These are phyloP conservation scores for Noccaea caerulescens DNA, from an alignment of 345 rosid species.

Conservation along the genomic window DNA sequence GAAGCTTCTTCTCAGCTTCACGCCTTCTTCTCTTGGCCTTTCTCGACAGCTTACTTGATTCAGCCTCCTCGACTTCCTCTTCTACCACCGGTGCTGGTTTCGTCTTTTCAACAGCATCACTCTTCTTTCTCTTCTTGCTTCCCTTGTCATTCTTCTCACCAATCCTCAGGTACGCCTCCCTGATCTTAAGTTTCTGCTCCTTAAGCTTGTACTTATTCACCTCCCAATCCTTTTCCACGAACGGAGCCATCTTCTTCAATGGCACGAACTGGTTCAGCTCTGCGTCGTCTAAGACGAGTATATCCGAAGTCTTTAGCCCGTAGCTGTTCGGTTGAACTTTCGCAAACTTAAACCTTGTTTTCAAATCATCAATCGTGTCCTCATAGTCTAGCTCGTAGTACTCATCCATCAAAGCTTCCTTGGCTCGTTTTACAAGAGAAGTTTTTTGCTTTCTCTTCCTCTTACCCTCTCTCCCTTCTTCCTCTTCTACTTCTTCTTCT, in stretches of 20 bases:
- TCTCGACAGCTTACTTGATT: slow-evolving; percentile 60
- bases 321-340: slow-evolving; percentile 69
- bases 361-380: slow-evolving; percentile 82
- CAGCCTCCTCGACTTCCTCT: slow-evolving; percentile 43
- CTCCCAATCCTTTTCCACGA: slow-evolving; percentile 78
- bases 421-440: slow-evolving; percentile 66
- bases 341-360: slow-evolving; percentile 87
- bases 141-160: slow-evolving; percentile 41
- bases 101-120: slow-evolving; percentile 5
- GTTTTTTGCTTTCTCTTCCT: slow-evolving; percentile 70
- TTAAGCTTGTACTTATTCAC: slow-evolving; percentile 55
- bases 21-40: slow-evolving; percentile 66
- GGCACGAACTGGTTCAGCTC: slow-evolving; percentile 90
- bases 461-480: slow-evolving; percentile 46
- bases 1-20: slow-evolving; percentile 56
- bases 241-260: slow-evolving; percentile 82
- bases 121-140: slow-evolving; percentile 54
- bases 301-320: slow-evolving; percentile 63
- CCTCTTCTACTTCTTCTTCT: slow-evolving; percentile 53
- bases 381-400: slow-evolving; percentile 91
- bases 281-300: slow-evolving; percentile 61
- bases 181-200: slow-evolving; percentile 56
- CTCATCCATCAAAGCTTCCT: slow-evolving; percentile 84
- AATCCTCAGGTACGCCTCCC: slow-evolving; percentile 48
- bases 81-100: slow-evolving; percentile 39